Conservation (phyloP, 768 basidiomycete species). For the Lenzites betulinus region DNA sequence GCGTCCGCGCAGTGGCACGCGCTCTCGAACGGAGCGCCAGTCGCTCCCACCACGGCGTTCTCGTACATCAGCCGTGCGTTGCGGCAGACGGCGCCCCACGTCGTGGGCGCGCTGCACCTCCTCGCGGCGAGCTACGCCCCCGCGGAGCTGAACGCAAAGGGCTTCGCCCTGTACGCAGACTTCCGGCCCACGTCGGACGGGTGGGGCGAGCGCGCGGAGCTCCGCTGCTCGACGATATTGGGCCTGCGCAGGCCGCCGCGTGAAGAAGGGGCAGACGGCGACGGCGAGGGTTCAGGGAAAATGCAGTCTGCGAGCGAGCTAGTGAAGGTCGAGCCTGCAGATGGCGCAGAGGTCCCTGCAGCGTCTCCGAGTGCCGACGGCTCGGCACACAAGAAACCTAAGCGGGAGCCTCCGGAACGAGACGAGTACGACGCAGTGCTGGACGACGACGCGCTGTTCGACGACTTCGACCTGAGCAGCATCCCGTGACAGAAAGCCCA, state of each 20-base stretch:
- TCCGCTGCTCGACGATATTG: conserved; percentile 71
- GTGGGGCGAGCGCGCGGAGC: conserved; percentile 84
- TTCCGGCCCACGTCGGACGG: conserved; percentile 81
- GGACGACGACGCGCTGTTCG: conserved; percentile 50
- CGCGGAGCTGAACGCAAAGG: conserved; percentile 61
- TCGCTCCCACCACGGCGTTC: conserved; percentile 73
- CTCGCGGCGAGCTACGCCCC: conserved; percentile 60
- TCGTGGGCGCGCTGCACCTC: conserved; percentile 76
- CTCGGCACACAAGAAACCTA: conserved; percentile 43
- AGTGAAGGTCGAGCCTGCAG: conserved; percentile 20
- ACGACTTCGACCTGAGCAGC: conserved; percentile 42
- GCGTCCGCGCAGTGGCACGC: conserved; percentile 76
- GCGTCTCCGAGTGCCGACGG: conserved; percentile 28
- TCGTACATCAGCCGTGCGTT: conserved; percentile 82
- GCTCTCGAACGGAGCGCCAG: conserved; percentile 68
- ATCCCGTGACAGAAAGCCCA: conserved; percentile 2
- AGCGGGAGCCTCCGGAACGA: conserved; percentile 23
- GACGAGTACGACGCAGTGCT: conserved; percentile 57
- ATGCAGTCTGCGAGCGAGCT: conserved; percentile 13
- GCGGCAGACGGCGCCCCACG: conserved; percentile 73
- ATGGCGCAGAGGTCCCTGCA: conserved; percentile 23
- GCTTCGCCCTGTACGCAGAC: conserved; percentile 80
- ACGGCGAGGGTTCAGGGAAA: conserved; percentile 1
- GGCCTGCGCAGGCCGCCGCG: conserved; percentile 41
- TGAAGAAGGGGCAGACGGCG: neutral